phyloP scores from a whole-genome alignment of 2,329 filamentous ascomycete species.

The Coleophoma crateriformis region DNA sequence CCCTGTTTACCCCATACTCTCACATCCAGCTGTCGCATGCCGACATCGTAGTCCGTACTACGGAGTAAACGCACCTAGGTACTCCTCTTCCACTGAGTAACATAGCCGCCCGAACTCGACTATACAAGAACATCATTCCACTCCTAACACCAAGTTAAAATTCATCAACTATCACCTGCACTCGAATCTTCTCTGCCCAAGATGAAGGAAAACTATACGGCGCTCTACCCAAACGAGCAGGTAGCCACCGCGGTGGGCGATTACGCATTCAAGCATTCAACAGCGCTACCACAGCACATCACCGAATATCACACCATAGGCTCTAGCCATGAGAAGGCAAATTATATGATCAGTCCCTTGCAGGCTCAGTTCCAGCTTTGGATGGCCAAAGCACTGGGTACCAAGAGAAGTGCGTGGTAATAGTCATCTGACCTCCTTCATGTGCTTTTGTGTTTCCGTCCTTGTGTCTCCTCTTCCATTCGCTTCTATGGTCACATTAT shows the following conservation, averaged over 20 bases:
- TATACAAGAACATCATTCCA: no score
- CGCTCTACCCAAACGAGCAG: conserved; percentile 36
- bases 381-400: conserved; percentile 15
- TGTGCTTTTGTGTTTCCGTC: background rate
- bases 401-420: conserved; percentile 15
- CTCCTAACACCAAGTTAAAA: no score
- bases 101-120: no score
- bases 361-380: conserved; percentile 17
- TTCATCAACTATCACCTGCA: no score
- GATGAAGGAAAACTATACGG: conserved; percentile 22
- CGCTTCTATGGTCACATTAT: background rate
- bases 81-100: no score
- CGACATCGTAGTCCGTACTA: no score
- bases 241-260: conserved; percentile 34
- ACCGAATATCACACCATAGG: conserved; percentile 33
- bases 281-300: conserved; percentile 35
- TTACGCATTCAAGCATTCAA: conserved; percentile 38
- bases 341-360: conserved; percentile 20
- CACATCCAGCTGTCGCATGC: no score
- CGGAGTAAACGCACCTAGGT: no score
- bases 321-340: conserved; percentile 10
- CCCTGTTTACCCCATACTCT: no score
- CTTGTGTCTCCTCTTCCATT: background rate
- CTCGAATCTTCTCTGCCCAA: background rate
- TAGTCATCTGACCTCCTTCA: background rate